Evolutionary conservation across 2,329 filamentous ascomycete genomes (phyloP).

Genomic region (Colletotrichum destructivum): DNA sequence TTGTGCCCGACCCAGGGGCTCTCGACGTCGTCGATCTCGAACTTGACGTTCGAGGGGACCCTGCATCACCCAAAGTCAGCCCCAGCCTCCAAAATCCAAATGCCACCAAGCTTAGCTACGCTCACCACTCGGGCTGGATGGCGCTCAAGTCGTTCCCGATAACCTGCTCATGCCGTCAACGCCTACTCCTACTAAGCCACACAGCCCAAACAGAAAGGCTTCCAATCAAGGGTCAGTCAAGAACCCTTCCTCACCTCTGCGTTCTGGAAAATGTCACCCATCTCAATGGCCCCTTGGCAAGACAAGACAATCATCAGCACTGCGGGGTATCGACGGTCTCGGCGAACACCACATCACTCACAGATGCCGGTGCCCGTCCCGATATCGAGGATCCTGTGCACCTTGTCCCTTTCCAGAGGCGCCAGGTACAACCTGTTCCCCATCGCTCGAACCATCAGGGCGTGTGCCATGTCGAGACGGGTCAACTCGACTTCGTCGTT

Average conservation of each 20-base stretch:
- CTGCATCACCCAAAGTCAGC: neutral
- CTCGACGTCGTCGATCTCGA: slow-evolving; percentile 77
- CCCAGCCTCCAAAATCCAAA: neutral
- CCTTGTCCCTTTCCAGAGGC: slow-evolving; percentile 15
- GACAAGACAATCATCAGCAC: neutral
- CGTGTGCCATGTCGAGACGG: slow-evolving; percentile 14
- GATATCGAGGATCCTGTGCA: slow-evolving; percentile 66
- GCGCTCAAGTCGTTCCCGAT: slow-evolving; percentile 35
- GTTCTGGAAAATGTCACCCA: slow-evolving; percentile 21
- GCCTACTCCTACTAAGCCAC: neutral
- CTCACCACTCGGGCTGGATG: slow-evolving; percentile 43
- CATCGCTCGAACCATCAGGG: slow-evolving; percentile 13
- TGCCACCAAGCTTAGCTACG: neutral
- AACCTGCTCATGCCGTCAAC: slow-evolving; percentile 10
- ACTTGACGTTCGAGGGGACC: slow-evolving; percentile 76
- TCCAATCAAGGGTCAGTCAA: neutral
- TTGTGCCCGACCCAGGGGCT: slow-evolving; percentile 58
- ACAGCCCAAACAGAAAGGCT: neutral
- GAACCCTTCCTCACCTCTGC: slow-evolving; percentile 8
- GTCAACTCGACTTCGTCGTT: neutral
- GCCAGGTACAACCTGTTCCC: slow-evolving; percentile 9
- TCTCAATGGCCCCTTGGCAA: slow-evolving; percentile 24
- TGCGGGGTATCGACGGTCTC: neutral
- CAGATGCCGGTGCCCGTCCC: slow-evolving; percentile 76
- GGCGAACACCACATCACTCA: slow-evolving; percentile 17